Evolutionary conservation across 2,329 filamentous ascomycete genomes (phyloP).

Genomic region (Penicillium sp.): DNA sequence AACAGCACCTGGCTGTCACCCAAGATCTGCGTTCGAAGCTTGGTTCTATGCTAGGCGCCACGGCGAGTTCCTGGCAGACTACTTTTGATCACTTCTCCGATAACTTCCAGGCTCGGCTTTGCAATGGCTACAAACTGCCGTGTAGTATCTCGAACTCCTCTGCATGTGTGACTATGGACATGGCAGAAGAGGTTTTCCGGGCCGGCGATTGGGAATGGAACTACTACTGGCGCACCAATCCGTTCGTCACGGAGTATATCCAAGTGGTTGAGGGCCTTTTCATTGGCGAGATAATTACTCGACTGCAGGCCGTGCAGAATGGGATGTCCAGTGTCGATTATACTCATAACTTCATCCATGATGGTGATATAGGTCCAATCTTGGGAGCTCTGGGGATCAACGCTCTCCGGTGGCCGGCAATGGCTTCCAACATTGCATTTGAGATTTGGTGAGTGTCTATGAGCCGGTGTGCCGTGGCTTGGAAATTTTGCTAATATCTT

Average conservation of each 20-base stretch:
- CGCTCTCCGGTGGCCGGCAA: conserved; percentile 37
- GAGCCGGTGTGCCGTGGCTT: too few relatives aligned
- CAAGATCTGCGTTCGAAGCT: conserved; percentile 26
- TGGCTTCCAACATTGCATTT: conserved; percentile 38
- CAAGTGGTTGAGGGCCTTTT: conserved; percentile 37
- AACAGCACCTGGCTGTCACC: conserved; percentile 34
- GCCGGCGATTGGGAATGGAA: conserved; percentile 43
- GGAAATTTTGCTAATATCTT: neutral
- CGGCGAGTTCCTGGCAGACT: conserved; percentile 26
- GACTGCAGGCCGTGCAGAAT: conserved; percentile 26
- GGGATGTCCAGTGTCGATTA: conserved; percentile 26
- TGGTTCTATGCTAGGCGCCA: conserved; percentile 31
- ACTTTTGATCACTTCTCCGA: conserved; percentile 41
- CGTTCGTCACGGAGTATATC: conserved; percentile 35
- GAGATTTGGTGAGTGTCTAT: conserved; percentile 33
- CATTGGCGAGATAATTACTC: conserved; percentile 34
- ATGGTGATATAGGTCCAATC: conserved; percentile 37
- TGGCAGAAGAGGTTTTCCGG: conserved; percentile 37
- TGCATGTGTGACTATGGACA: conserved; percentile 29
- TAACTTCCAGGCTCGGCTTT: conserved; percentile 40
- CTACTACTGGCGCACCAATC: conserved; percentile 37
- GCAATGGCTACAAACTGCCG: conserved; percentile 37
- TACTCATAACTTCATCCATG: conserved; percentile 36
- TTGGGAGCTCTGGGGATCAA: conserved; percentile 35
- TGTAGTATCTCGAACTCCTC: conserved; percentile 27